Base-by-base conservation (phyloP, 768 basidiomycete species). In the Baorangia bicolor region DNA sequence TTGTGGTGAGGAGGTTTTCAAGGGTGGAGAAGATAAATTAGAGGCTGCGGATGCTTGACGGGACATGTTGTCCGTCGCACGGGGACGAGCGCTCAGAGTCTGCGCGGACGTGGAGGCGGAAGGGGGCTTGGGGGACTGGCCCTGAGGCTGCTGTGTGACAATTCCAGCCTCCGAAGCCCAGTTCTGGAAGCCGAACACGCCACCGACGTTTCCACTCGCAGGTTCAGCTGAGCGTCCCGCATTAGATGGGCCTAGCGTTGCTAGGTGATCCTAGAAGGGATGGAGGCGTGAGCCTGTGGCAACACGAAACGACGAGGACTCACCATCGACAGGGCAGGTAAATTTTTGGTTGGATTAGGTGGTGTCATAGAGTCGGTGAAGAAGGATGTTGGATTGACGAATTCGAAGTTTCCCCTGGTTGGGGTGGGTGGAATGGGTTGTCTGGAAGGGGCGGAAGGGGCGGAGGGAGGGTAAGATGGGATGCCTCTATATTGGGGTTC, bases 111-210 rank as follows among this genome's bases (percentile, higher is more conserved):
- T 14, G 34, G 58, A 28, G n/a, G 42, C 21, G 5, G 50, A 2
- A 11, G 45, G 25, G 39, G 55, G 51, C 31, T 59, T 66, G 1
- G 55, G 21, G 20, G 56, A 21, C 33, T 39, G 64, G 5, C 31
- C 49, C 40, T 51, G 65, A 38, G 57, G 55, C 4, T 53, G 67
- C 43, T 63, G 67, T 20, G 60, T 28, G 33, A 62, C 35, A 27
- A 71, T 63, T 33, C 63, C 63, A 51, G 37, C 71, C 64, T 71
- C 70, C 20, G 69, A 71, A 21, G 67, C 69, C 70, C 70, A 71
- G 43, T 48, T 52, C 47, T 73, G 69, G 69, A 67, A 71, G 35
- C 69, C 61, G 20, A 50, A 42, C 18, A 25, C 53, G 53, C 58
- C 55, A 45, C 47, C 38, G 16, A 58, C 31, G 48, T 21, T 52